These are phyloP conservation scores for Cyanidium caldarium DNA, from an alignment of 23 red algal genomes.

Conservation along the genomic window DNA sequence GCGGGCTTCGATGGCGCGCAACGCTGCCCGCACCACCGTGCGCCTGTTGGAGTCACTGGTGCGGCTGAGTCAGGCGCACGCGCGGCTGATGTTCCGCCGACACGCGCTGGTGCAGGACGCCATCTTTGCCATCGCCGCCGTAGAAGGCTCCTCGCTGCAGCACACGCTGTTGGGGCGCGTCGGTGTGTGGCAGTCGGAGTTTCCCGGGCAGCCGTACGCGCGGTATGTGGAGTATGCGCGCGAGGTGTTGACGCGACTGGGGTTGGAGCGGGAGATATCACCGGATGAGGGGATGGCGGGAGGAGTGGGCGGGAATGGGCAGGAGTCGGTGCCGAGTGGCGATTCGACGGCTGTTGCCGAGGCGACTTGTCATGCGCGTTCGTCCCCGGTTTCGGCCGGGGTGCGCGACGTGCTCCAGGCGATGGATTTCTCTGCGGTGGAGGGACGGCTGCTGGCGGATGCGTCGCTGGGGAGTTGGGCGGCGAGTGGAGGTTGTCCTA, in stretches of 20 bases:
- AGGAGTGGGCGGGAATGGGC: too few relatives aligned
- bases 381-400: too few relatives aligned
- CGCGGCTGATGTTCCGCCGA: constrained; percentile 62
- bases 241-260: constrained; percentile 31
- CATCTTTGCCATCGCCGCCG: constrained; percentile 80
- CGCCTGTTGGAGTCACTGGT: constrained; percentile 87
- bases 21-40: constrained; percentile 90
- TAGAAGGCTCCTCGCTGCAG: constrained; percentile 44
- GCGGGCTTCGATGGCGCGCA: constrained; percentile 30
- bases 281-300: too few relatives aligned
- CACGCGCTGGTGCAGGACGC: constrained; percentile 65
- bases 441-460: background rate
- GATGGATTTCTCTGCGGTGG: background rate
- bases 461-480: constrained; percentile 5
- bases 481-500: background rate
- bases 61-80: constrained; percentile 72
- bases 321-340: too few relatives aligned
- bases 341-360: too few relatives aligned
- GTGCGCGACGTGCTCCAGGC: background rate
- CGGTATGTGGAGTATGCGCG: constrained; percentile 40
- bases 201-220: constrained; percentile 26
- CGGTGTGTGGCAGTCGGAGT: constrained; percentile 38
- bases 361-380: too few relatives aligned
- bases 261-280: too few relatives aligned
- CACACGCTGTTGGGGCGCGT: constrained; percentile 35